These are phyloP conservation scores for Eutypella sp. DNA, from an alignment of 2,329 filamentous ascomycete species.

Conservation along the genomic window DNA sequence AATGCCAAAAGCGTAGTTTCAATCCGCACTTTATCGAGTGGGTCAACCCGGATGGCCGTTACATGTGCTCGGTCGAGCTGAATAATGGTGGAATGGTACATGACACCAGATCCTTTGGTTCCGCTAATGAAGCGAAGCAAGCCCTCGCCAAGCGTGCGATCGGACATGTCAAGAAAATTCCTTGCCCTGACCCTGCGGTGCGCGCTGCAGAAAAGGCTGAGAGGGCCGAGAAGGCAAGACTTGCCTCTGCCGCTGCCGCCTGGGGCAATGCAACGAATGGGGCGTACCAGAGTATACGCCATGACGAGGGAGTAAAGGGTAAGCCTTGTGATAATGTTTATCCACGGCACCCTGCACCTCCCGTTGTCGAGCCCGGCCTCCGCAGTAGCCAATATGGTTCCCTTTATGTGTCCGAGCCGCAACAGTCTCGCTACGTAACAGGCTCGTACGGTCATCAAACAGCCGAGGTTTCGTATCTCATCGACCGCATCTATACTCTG, in stretches of 20 bases:
- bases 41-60: slow-evolving; percentile 3
- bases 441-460: not conserved
- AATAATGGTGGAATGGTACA: slow-evolving; percentile 8
- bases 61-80: slow-evolving; percentile 18
- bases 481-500: slow-evolving; percentile 13
- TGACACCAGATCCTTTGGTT: slow-evolving; percentile 7
- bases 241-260: not conserved
- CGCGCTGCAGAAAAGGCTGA: not conserved
- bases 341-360: not conserved
- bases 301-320: not conserved
- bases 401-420: not conserved
- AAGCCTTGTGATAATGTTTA: not conserved
- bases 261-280: not conserved
- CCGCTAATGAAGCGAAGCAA: slow-evolving; percentile 17
- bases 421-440: not conserved
- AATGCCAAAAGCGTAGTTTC: slow-evolving; percentile 24
- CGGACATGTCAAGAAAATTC: slow-evolving; percentile 6
- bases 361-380: not conserved
- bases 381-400: not conserved
- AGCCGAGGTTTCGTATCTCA: slow-evolving; percentile 11
- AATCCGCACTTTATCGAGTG: slow-evolving; percentile 22
- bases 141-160: slow-evolving; percentile 13
- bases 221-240: not conserved
- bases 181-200: slow-evolving; percentile 2
- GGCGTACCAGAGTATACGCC: not conserved